Evolutionary conservation across 2,329 filamentous ascomycete genomes (phyloP).

Genomic region (Dactylonectria estremocensis): DNA sequence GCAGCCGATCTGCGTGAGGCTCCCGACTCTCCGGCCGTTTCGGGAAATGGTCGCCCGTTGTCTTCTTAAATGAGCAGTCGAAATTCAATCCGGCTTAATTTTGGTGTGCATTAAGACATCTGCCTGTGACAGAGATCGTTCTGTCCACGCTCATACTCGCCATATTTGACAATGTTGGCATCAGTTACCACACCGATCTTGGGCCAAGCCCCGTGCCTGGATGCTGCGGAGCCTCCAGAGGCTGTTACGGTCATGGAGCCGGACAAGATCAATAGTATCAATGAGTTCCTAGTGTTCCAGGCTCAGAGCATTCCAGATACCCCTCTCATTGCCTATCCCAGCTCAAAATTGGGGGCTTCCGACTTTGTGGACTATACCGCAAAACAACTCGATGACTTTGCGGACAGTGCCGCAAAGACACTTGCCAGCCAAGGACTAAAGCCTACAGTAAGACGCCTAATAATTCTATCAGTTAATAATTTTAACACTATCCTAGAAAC

Average conservation of each 20-base stretch:
- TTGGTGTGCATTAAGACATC: slow-evolving; percentile 2
- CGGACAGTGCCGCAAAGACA: slow-evolving; percentile 40
- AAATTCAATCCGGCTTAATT: not conserved
- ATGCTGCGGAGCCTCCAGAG: slow-evolving; percentile 1
- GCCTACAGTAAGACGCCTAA: slow-evolving; percentile 24
- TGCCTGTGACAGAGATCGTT: slow-evolving; percentile 3
- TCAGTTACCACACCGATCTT: slow-evolving; percentile 24
- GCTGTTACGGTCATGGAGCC: slow-evolving; percentile 4
- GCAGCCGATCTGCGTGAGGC: not conserved
- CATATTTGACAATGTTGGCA: slow-evolving; percentile 25
- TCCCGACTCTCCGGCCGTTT: not conserved
- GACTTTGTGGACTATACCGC: slow-evolving; percentile 46
- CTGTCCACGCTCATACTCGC: slow-evolving; percentile 7
- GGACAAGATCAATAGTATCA: slow-evolving; percentile 39
- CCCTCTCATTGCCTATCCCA: slow-evolving; percentile 43
- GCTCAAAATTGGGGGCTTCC: slow-evolving; percentile 34
- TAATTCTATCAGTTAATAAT: not conserved
- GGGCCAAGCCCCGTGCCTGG: slow-evolving; percentile 19
- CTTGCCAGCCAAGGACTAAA: slow-evolving; percentile 28
- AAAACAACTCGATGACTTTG: slow-evolving; percentile 43
- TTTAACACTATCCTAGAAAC: not conserved
- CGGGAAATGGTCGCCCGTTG: not conserved
- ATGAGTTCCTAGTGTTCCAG: slow-evolving; percentile 42
- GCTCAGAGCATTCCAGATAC: slow-evolving; percentile 41
- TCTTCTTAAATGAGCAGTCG: not conserved